These are phyloP conservation scores for Cryphonectria japonica DNA, from an alignment of 2,329 filamentous ascomycete genomes.

Conservation along the genomic window DNA sequence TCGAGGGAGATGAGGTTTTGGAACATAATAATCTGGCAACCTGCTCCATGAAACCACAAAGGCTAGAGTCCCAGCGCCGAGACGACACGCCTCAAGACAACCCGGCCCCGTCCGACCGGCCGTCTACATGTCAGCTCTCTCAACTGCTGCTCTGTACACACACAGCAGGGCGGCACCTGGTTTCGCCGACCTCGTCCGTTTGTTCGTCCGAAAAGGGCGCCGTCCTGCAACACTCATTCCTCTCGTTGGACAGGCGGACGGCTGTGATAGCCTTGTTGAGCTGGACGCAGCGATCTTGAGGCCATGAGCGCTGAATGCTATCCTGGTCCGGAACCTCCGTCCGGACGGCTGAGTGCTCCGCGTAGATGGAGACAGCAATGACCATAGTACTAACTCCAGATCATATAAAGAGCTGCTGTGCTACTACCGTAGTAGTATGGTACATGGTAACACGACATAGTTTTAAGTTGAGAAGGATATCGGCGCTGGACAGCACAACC, in stretches of 20 bases:
- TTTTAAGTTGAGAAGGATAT: background rate
- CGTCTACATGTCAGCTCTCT: background rate
- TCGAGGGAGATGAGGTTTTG: background rate
- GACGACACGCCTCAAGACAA: background rate
- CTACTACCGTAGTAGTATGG: background rate
- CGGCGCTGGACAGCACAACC: background rate
- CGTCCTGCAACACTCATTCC: background rate
- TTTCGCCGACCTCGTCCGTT: slow-evolving; percentile 2
- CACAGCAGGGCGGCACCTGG: background rate
- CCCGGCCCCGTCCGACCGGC: slow-evolving; percentile 6
- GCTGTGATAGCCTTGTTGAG: slow-evolving; percentile 6
- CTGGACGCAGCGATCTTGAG: background rate
- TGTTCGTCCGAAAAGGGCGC: background rate
- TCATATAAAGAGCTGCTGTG: background rate
- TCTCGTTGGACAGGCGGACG: slow-evolving; percentile 9
- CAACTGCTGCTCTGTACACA: background rate
- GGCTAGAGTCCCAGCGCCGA: too few relatives aligned
- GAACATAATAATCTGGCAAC: background rate
- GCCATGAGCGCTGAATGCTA: background rate
- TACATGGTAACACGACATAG: background rate
- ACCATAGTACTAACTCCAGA: background rate
- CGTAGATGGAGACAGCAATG: background rate
- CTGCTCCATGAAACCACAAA: background rate
- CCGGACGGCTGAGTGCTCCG: slow-evolving; percentile 8
- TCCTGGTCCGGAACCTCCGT: background rate